Percentiles rank a stretch among this genome's conserved stretches.
These are phyloP conservation scores for Fusarium sp. DNA, from an alignment of 2,329 filamentous ascomycete genomes.

Conservation along the genomic window DNA sequence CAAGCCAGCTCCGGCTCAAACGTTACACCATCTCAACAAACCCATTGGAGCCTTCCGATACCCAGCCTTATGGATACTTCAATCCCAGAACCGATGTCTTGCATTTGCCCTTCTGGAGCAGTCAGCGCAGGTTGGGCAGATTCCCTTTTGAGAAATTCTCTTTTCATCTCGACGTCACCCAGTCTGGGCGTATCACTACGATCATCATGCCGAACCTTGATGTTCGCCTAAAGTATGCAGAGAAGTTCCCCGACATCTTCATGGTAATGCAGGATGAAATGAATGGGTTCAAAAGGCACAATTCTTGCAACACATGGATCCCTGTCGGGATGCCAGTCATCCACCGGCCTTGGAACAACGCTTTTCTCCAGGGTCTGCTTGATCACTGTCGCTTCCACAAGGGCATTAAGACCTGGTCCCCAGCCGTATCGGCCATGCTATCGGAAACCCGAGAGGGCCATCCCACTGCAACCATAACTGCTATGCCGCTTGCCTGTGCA, in stretches of 20 bases:
- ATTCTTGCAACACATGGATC: not conserved
- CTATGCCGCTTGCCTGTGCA: not conserved
- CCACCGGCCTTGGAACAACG: not conserved
- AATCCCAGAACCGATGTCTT: not conserved
- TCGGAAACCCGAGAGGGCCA: not conserved
- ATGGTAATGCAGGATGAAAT: not conserved
- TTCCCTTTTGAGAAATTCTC: not conserved
- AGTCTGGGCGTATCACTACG: not conserved
- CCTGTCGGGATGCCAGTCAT: not conserved
- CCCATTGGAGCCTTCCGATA: fast-evolving
- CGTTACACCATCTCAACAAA: not conserved
- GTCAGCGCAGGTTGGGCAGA: not conserved
- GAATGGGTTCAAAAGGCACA: not conserved
- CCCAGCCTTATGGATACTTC: not conserved
- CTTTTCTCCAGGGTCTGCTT: not conserved
- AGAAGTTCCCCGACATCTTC: not conserved
- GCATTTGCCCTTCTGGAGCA: not conserved
- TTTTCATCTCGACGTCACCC: not conserved
- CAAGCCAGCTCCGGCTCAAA: not conserved
- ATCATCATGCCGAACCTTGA: not conserved
- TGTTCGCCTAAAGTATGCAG: not conserved
- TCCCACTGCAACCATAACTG: not conserved
- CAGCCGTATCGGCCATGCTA: not conserved
- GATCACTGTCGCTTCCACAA: not conserved
- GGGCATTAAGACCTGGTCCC: not conserved